Evolutionary conservation across 1,284 basidiomycete species (phyloP).

Genomic region (Cryptococcus depauperatus): DNA sequence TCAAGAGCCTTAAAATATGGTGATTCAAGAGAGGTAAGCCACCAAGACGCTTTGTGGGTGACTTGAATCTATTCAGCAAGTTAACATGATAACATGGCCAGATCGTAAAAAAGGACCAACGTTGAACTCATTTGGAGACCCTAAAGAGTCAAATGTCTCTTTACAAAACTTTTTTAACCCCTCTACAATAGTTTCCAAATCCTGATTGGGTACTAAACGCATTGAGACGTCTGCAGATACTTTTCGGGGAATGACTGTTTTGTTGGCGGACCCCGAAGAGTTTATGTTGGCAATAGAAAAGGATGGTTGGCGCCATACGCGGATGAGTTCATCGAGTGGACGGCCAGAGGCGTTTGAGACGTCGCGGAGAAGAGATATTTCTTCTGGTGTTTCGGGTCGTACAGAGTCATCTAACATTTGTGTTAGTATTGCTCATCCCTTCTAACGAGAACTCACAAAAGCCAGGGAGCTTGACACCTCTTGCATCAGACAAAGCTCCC

Average conservation of each 20-base stretch:
- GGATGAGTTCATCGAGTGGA: slow-evolving; percentile 58
- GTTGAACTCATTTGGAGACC: slow-evolving; percentile 63
- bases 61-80: slow-evolving; percentile 56
- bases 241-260: slow-evolving; percentile 73
- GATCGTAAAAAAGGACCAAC: slow-evolving; percentile 44
- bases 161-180: slow-evolving; percentile 57
- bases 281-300: slow-evolving; percentile 43
- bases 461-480: slow-evolving; percentile 62
- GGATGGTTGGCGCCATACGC: slow-evolving; percentile 58
- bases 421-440: neutral
- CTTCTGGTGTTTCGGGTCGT: slow-evolving; percentile 57
- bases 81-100: neutral
- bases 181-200: slow-evolving; percentile 60
- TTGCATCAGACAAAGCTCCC: slow-evolving; percentile 57
- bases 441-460: slow-evolving; percentile 60
- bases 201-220: slow-evolving; percentile 83
- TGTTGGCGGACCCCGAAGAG: slow-evolving; percentile 35
- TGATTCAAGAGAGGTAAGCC: slow-evolving; percentile 78
- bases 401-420: slow-evolving; percentile 61
- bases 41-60: slow-evolving; percentile 87
- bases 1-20: slow-evolving; percentile 78
- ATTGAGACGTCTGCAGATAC: slow-evolving; percentile 75
- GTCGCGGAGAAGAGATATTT: slow-evolving; percentile 58
- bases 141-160: slow-evolving; percentile 55
- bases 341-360: slow-evolving; percentile 59